Evolutionary conservation across 768 basidiomycete species (phyloP).

Genomic region (Lyophyllum semitale): DNA sequence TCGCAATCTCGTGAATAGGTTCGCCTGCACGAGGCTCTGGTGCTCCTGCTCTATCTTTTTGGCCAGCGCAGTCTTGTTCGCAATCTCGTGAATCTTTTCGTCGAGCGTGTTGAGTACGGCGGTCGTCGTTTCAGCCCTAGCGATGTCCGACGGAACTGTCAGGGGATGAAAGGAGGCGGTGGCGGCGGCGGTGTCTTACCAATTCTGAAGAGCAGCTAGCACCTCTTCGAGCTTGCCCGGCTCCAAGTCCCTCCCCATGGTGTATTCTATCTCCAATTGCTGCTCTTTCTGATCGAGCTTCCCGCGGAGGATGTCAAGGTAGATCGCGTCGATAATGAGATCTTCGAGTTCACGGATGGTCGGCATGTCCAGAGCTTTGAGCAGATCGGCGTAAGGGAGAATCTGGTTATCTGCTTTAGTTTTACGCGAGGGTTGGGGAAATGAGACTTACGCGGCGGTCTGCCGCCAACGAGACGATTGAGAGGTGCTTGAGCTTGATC

Average conservation of each 20-base stretch:
- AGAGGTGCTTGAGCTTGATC: conserved; percentile 90
- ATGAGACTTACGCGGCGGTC: conserved; percentile 64
- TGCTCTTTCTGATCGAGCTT: conserved; percentile 92
- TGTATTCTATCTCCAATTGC: conserved; percentile 90
- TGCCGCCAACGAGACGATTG: conserved; percentile 82
- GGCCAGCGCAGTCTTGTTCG: conserved; percentile 39
- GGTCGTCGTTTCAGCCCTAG: conserved; percentile 72
- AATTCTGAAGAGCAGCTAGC: conserved; percentile 62
- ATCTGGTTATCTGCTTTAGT: conserved; percentile 47
- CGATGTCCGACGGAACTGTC: conserved; percentile 3
- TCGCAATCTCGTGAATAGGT: conserved; percentile 57
- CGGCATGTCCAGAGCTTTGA: conserved; percentile 70
- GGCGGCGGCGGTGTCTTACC: conserved; percentile 43
- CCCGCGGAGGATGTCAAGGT: conserved; percentile 85
- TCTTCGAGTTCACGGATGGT: conserved; percentile 91
- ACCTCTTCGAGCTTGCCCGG: conserved; percentile 66
- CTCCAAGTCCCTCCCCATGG: conserved; percentile 90
- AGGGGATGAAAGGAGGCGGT: not conserved
- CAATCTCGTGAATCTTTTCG: conserved; percentile 61
- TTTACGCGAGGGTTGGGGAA: not conserved
- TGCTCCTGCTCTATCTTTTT: conserved; percentile 53
- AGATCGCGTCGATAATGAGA: conserved; percentile 96
- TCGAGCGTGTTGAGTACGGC: conserved; percentile 74
- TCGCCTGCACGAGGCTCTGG: conserved; percentile 50
- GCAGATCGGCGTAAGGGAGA: conserved; percentile 77